Evolutionary conservation across 2,329 filamentous ascomycete species (phyloP), one percentile per base, ranked within the genome.

Genomic region (Cadophora sp.): DNA sequence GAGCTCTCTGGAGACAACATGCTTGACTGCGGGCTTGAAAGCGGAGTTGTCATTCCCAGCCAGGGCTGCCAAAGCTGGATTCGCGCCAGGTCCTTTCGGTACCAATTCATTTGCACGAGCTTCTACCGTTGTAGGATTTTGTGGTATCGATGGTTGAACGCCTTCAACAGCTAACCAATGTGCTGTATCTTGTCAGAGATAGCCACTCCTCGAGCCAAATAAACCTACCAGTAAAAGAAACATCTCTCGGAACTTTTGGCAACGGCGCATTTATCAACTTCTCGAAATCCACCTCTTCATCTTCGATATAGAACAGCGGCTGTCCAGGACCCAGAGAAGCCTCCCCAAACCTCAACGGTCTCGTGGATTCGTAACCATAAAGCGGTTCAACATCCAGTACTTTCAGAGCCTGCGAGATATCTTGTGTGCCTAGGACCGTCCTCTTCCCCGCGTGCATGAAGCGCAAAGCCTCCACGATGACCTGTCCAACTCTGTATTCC

Each of bases 101-200:
- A 96, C 85, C 36, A 97, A 85, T 75, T 97, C 94, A 76, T 94
- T 91, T 61, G 91, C 89, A 68, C 93, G 87, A 36, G 93, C 90
- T 78, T 97, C 94, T 75, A 89, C 89, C 6, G 91, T 89, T 1
- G 94, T 96, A 7, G 96, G 96, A 79, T 99, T 99, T 79, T 98
- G 95, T 1, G 95, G 94, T 73, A 98, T 97, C 0, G 94, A 92
- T 1, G 96, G 96, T 78, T 99, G 95, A 33, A 98, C 96, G 67
- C 96, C 96, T 83, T 99, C 96, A 59, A 99, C 93, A 24, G 96
- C 94, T 68, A 98, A 89, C 95, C 96, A 99, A 80, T 99, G 96
- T 68, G 93, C 96, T 94, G 76, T 18, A 65, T 47, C 24, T 16
- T 62, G 55, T 69, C 41, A 73, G 75, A 43, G 43, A 20, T 27